Evolutionary conservation across 2,329 filamentous ascomycete species (phyloP), one percentile per base, ranked within the genome.

Genomic region (Epicoccum sorghinum): DNA sequence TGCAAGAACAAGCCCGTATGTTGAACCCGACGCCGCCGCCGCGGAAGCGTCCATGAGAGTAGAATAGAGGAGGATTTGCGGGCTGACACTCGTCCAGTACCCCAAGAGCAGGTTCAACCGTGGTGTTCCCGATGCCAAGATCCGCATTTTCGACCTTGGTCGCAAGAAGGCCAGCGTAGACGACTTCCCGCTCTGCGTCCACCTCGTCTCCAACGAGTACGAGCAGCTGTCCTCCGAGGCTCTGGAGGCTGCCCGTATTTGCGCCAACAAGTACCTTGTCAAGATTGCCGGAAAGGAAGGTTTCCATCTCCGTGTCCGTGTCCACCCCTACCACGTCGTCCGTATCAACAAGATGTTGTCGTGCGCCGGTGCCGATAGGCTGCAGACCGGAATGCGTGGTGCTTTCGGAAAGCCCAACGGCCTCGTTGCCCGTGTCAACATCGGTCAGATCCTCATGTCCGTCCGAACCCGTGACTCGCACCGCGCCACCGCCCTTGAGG

Each of bases 301-400:
- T 79, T 88, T 88, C 84, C 86, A 88, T 78, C 77, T 88, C 63
- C 85, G 86, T 67, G 83, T 88, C 75, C 85, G 95, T 78, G 93
- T 92, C 77, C 95, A 99, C 87, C 95, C 95, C 70, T 99, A 91
- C 91, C 95, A 99, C 87, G 95, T 99, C 83, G 90, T 99, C 86
- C 95, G 95, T 83, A 99, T 99, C 93, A 99, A 99, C 92, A 99
- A 99, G 90, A 99, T 99, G 95, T 93, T 99, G 91, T 98, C 95
- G 79, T 99, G 95, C 82, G 95, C 95, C 77, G 95, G 95, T 87
- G 95, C 95, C 89, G 95, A 99, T 98, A 92, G 95, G 89, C 86
- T 99, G 82, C 95, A 99, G 84, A 99, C 95, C 73, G 95, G 95
- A 86, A 99, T 99, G 95, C 93, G 95, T 89, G 95, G 95, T 89